phyloP scores from a whole-genome alignment of 2,329 filamentous ascomycete species.

The Aaosphaeria arxii region DNA sequence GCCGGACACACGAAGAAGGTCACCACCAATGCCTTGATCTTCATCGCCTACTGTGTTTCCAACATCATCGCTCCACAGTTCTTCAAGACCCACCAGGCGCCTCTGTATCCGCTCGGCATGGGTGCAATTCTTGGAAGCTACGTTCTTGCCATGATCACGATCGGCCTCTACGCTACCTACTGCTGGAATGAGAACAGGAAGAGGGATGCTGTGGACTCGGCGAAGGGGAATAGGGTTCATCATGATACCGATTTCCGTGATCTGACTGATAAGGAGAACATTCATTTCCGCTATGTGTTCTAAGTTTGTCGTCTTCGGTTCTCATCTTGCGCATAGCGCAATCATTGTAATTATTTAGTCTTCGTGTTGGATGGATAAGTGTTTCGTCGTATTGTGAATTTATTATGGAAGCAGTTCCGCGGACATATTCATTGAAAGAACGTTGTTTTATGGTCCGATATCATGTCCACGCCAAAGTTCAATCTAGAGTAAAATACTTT shows the following conservation, averaged over 20 bases:
- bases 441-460: too few relatives aligned
- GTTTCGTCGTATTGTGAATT: too few relatives aligned
- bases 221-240: constrained; percentile 10
- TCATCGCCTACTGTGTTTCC: constrained; percentile 39
- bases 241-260: constrained; percentile 33
- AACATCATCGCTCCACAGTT: constrained; percentile 43
- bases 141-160: constrained; percentile 21
- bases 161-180: constrained; percentile 23
- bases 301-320: not conserved
- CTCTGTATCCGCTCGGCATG: constrained; percentile 32
- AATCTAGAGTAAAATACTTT: too few relatives aligned
- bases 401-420: too few relatives aligned
- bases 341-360: too few relatives aligned
- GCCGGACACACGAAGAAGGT: constrained; percentile 39
- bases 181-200: constrained; percentile 31
- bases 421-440: too few relatives aligned
- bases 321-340: too few relatives aligned
- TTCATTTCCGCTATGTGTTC: constrained; percentile 15
- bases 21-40: constrained; percentile 31
- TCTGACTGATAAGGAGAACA: constrained; percentile 36
- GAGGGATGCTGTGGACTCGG: constrained; percentile 14
- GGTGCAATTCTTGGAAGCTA: constrained; percentile 14
- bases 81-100: constrained; percentile 35
- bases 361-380: too few relatives aligned
- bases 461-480: too few relatives aligned